phyloP scores from a whole-genome alignment of 2,329 filamentous ascomycete genomes.

The Pseudopyricularia cyperi region DNA sequence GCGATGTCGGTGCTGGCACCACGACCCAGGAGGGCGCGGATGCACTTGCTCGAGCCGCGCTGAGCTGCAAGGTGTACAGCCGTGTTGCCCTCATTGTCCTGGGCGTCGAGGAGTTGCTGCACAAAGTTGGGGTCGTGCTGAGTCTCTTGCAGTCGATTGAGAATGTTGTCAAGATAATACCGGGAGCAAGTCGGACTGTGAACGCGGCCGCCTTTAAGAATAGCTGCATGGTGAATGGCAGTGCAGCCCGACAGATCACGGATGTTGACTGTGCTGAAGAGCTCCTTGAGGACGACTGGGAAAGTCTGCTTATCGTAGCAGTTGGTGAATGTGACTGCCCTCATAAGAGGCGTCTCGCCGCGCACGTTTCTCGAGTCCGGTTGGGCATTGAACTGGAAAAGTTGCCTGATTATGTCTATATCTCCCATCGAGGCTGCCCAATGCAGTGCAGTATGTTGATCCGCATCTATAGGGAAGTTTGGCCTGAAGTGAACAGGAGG shows the following conservation, averaged over 20 bases:
- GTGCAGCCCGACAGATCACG: conserved; percentile 73
- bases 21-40: conserved; percentile 65
- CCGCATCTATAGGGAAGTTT: conserved; percentile 85
- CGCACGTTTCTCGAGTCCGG: conserved; percentile 56
- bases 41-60: conserved; percentile 78
- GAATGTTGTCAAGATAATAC: conserved; percentile 85
- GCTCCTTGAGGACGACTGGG: conserved; percentile 67
- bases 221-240: conserved; percentile 87
- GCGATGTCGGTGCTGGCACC: conserved; percentile 73
- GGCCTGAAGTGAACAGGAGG: conserved; percentile 80
- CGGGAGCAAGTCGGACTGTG: conserved; percentile 80
- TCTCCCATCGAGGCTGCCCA: conserved; percentile 99
- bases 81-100: conserved; percentile 82
- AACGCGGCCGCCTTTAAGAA: conserved; percentile 67
- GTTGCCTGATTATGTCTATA: conserved; percentile 75
- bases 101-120: conserved; percentile 64
- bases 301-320: conserved; percentile 92
- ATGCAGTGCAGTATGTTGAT: conserved; percentile 84
- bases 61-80: conserved; percentile 64
- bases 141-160: conserved; percentile 74
- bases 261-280: conserved; percentile 68
- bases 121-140: conserved; percentile 59
- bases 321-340: conserved; percentile 91
- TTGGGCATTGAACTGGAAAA: conserved; percentile 69
- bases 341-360: conserved; percentile 87